Evolutionary conservation across 2,329 filamentous ascomycete species (phyloP).

Genomic region (Colletotrichum neosansevieriae): DNA sequence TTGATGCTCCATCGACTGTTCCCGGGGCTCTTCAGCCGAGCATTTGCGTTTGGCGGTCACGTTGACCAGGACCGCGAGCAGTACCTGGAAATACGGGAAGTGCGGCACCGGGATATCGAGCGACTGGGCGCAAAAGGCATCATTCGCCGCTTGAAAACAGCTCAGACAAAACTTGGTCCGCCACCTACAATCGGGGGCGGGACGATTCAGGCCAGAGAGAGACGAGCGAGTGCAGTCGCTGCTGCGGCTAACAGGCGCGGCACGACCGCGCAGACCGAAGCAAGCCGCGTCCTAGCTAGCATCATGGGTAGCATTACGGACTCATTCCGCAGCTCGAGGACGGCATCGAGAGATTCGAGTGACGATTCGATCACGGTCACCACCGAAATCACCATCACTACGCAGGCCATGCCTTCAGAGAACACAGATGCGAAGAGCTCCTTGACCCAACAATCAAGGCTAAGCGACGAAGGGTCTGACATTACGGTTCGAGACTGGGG

Average conservation of each 20-base stretch:
- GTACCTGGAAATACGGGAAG: neutral
- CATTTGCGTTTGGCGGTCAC: conserved; percentile 33
- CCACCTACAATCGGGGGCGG: conserved; percentile 22
- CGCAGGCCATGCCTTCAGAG: neutral
- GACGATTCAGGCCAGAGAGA: neutral
- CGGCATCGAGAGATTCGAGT: neutral
- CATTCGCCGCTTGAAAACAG: neutral
- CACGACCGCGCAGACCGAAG: conserved; percentile 2
- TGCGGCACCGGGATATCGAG: conserved; percentile 4
- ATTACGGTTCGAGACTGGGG: too few species aligned
- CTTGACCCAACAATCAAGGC: neutral
- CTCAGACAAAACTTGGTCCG: fast-evolving
- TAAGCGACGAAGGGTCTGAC: neutral
- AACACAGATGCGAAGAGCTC: neutral
- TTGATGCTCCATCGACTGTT: conserved; percentile 43
- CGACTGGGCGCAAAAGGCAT: neutral
- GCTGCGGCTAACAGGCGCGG: neutral
- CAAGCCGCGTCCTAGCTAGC: conserved; percentile 23
- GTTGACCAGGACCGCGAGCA: conserved; percentile 19
- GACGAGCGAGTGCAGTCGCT: neutral
- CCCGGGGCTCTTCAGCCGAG: conserved; percentile 3
- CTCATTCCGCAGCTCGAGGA: neutral
- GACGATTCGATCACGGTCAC: neutral
- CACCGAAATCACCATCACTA: neutral
- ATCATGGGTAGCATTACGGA: conserved; percentile 6